These are phyloP conservation scores for Akanthomyces uredinophilus DNA, from an alignment of 2,329 filamentous ascomycete genomes.

Conservation along the genomic window DNA sequence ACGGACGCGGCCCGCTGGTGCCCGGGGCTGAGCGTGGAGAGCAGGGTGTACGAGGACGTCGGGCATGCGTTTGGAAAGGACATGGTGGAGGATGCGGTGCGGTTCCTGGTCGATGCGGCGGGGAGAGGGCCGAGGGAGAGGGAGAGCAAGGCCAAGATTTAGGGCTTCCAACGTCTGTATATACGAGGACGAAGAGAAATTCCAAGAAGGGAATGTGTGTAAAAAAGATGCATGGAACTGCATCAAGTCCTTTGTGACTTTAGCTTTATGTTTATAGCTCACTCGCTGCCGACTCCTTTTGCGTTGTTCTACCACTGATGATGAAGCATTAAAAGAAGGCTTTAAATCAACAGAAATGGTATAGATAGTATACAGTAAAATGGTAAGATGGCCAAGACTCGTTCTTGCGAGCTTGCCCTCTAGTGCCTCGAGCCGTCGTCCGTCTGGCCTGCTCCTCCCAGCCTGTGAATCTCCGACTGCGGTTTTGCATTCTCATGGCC, in stretches of 20 bases:
- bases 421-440: not conserved
- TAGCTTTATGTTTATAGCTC: too few species aligned
- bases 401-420: not conserved
- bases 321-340: not conserved
- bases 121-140: constrained; percentile 24
- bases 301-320: too few species aligned
- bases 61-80: constrained; percentile 63
- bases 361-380: constrained; percentile 6
- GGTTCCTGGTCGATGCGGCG: constrained; percentile 53
- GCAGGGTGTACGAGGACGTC: constrained; percentile 62
- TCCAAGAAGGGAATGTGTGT: too few species aligned
- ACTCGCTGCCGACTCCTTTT: too few species aligned
- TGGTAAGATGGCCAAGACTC: not conserved
- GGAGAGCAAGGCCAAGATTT: constrained; percentile 23
- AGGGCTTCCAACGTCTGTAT: not conserved
- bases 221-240: too few species aligned
- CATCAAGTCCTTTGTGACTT: too few species aligned
- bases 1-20: constrained; percentile 51
- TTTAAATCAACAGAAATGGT: not conserved
- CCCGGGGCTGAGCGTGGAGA: constrained; percentile 54
- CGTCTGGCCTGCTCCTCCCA: not conserved
- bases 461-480: not conserved
- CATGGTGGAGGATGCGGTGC: constrained; percentile 63
- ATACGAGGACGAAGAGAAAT: not conserved
- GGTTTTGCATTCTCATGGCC: not conserved